Percentiles rank a stretch among this genome's conserved stretches.
Evolutionary conservation across 345 rosid genomes (phyloP).

Genomic region (Theobroma cacao): DNA sequence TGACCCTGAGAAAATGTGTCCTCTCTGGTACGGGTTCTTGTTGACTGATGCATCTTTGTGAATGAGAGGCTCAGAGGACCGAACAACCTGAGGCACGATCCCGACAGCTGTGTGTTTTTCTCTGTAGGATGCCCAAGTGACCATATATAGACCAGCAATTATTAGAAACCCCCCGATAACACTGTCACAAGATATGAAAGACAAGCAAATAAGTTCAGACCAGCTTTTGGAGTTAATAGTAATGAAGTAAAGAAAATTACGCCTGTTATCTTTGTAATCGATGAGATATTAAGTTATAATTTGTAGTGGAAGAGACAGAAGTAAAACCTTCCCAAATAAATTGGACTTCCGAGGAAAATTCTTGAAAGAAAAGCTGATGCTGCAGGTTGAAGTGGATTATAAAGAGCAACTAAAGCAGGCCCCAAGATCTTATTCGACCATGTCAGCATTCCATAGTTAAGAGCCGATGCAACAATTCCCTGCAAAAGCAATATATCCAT

Average conservation of each 20-base stretch:
- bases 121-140: constrained; percentile 85
- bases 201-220: constrained; percentile 6
- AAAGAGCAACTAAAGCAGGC: constrained; percentile 93
- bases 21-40: constrained; percentile 43
- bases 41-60: constrained; percentile 44
- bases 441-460: constrained; percentile 86
- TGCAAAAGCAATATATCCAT: constrained; percentile 25
- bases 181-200: constrained; percentile 33
- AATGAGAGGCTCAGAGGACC: constrained; percentile 54
- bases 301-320: not conserved
- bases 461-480: constrained; percentile 89
- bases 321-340: constrained; percentile 87
- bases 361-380: constrained; percentile 82
- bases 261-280: not conserved
- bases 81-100: constrained; percentile 30
- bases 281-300: not conserved
- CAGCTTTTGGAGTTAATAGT: not conserved
- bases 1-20: constrained; percentile 43
- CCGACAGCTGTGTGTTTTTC: constrained; percentile 39
- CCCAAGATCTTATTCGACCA: constrained; percentile 98
- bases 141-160: constrained; percentile 73
- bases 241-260: not conserved
- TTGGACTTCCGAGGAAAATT: constrained; percentile 88
- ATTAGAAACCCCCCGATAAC: constrained; percentile 79
- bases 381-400: constrained; percentile 95